These are phyloP conservation scores for Apiospora phragmitis DNA, from an alignment of 2,329 filamentous ascomycete species.

Conservation along the genomic window DNA sequence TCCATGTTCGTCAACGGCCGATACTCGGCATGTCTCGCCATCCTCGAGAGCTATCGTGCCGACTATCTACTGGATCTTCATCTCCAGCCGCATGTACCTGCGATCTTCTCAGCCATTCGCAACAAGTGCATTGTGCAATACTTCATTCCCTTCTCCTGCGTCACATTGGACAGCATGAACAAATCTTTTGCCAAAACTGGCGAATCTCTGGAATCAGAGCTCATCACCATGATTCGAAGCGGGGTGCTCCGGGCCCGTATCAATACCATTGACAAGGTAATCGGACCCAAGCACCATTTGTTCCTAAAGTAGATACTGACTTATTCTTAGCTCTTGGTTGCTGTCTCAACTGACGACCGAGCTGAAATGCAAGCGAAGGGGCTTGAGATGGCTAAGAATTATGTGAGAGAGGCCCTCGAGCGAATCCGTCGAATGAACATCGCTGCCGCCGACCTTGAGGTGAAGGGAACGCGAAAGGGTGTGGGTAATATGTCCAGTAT, in stretches of 20 bases:
- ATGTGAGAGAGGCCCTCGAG: constrained; percentile 74
- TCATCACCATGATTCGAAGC: constrained; percentile 74
- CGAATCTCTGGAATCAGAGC: constrained; percentile 69
- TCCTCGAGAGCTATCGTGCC: constrained; percentile 75
- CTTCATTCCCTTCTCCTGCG: constrained; percentile 84
- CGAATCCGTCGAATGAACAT: constrained; percentile 79
- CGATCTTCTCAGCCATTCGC: constrained; percentile 74
- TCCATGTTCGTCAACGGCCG: constrained; percentile 86
- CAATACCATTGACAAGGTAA: constrained; percentile 76
- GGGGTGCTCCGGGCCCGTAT: constrained; percentile 76
- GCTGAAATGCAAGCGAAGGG: constrained; percentile 69
- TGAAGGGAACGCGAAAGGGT: constrained; percentile 43
- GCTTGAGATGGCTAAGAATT: constrained; percentile 66
- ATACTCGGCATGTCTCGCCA: constrained; percentile 80
- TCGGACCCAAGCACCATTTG: constrained; percentile 16
- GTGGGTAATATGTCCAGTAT: constrained; percentile 21
- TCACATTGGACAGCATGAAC: constrained; percentile 78
- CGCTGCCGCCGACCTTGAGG: constrained; percentile 72
- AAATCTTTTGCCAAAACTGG: constrained; percentile 69
- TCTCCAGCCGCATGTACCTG: constrained; percentile 70
- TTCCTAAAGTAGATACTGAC: constrained; percentile 19
- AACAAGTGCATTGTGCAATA: constrained; percentile 94
- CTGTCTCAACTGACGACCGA: constrained; percentile 66
- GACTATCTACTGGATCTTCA: constrained; percentile 93
- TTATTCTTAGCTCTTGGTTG: constrained; percentile 64